phyloP scores from a whole-genome alignment of 352 stramenopile species.

The Pythium sukuiense region DNA sequence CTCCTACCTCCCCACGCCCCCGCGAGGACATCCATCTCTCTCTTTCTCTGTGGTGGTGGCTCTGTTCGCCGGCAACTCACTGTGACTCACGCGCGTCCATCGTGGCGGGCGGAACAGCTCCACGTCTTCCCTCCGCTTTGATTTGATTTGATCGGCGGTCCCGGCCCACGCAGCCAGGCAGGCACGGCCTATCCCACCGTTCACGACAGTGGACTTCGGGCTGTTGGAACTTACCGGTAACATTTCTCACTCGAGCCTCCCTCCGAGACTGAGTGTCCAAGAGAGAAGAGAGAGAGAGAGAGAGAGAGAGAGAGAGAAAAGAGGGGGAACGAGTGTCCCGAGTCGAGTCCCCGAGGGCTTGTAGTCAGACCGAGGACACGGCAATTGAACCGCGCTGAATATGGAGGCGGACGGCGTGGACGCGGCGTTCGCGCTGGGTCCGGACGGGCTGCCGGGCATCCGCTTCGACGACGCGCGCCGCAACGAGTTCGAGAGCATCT shows the following conservation, averaged over 20 bases:
- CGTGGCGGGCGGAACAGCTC: neutral
- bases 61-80: neutral
- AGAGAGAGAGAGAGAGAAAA: no score
- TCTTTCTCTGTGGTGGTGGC: neutral
- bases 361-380: neutral
- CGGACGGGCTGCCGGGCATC: constrained; percentile 37
- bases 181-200: neutral
- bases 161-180: neutral
- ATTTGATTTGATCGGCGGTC: neutral
- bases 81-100: neutral
- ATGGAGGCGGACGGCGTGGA: constrained; percentile 17
- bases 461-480: constrained; percentile 38
- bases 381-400: neutral
- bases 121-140: neutral
- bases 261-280: no score
- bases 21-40: no score
- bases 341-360: neutral
- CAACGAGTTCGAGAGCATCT: constrained; percentile 44
- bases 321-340: no score
- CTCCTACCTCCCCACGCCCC: neutral
- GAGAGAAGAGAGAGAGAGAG: no score
- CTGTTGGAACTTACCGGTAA: no score
- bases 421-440: constrained; percentile 21
- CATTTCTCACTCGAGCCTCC: no score
- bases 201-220: no score